These are phyloP conservation scores for Pichia phayaonensis DNA, from an alignment of 805 yeast genomes.

Conservation along the genomic window DNA sequence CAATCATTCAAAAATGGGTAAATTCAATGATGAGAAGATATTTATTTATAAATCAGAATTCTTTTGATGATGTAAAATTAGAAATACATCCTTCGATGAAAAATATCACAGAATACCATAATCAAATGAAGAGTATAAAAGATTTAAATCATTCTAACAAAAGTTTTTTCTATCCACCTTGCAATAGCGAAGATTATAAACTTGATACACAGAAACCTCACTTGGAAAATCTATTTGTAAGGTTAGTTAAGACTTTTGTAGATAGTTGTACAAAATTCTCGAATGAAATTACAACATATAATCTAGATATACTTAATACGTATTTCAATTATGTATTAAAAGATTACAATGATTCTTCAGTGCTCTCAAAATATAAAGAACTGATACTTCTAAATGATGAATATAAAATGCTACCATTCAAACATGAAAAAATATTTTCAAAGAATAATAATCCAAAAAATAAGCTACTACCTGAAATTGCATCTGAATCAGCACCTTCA, in stretches of 20 bases:
- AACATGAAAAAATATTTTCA: constrained; percentile 14
- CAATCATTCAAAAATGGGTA: constrained; percentile 3
- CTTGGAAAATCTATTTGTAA: not conserved
- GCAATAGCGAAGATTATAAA: not conserved
- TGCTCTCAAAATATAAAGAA: not conserved
- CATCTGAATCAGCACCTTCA: not conserved
- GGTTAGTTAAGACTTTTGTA: not conserved
- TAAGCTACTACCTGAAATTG: constrained; percentile 14
- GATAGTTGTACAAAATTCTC: not conserved
- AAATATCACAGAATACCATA: not conserved
- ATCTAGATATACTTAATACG: not conserved
- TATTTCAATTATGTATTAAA: not conserved
- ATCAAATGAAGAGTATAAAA: not conserved
- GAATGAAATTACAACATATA: not conserved
- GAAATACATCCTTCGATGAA: not conserved
- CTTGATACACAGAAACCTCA: not conserved
- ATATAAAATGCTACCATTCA: constrained; percentile 7
- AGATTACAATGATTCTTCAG: not conserved
- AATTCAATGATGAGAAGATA: not conserved
- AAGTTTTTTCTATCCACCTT: not conserved
- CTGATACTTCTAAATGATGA: constrained; percentile 1
- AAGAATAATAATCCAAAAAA: constrained; percentile 14
- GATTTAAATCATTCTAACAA: not conserved
- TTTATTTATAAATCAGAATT: not conserved
- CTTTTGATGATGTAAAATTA: not conserved